Evolutionary conservation across 345 rosid species (phyloP), one percentile per base, ranked within the genome.

Genomic region (Hibiscus tridactylites): DNA sequence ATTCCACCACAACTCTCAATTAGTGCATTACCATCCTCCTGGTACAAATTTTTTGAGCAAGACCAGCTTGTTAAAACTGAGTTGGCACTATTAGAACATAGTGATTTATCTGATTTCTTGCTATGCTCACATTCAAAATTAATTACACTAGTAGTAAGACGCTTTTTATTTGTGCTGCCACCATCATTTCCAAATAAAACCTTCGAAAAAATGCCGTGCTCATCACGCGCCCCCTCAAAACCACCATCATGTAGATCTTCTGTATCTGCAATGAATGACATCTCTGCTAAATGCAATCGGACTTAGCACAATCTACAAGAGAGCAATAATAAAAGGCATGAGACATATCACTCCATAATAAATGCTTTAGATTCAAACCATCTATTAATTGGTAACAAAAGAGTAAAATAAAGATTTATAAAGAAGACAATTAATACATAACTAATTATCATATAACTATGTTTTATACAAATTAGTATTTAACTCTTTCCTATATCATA

Each of bases 171-270:
- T 75, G 81, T 61, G 71, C 74, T 81, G 44, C 71, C 76, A 19
- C 74, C 9, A 72, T 76, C 85, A 70, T 75, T 75, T 68, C 84
- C 85, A 44, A 84, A 86, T 83, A 88, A 87, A 71, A 86, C 81
- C 71, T 93, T 75, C 13, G 80, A 73, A 78, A 88, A 90, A 64
- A 87, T 86, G 46, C 24, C 62, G 64, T 78, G 87, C 65, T 93
- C 95, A 44, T 82, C 76, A 52, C 28, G 76, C 21, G 91, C 84
- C 24, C 90, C 96, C 74, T 86, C 95, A 71, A 88, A 86, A 77
- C 79, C 77, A 76, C 82, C 95, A 79, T 74, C 81, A 60, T 13
- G 59, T 16, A 77, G 73, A 70, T 80, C 82, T 67, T 79, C 80
- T 28, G 79, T 28, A 70, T 69, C 73, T 71, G 79, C 65, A 67